Evolutionary conservation across 805 yeast genomes (phyloP), one percentile per base, ranked within the genome.

Genomic region (Ogataea degrootiae): DNA sequence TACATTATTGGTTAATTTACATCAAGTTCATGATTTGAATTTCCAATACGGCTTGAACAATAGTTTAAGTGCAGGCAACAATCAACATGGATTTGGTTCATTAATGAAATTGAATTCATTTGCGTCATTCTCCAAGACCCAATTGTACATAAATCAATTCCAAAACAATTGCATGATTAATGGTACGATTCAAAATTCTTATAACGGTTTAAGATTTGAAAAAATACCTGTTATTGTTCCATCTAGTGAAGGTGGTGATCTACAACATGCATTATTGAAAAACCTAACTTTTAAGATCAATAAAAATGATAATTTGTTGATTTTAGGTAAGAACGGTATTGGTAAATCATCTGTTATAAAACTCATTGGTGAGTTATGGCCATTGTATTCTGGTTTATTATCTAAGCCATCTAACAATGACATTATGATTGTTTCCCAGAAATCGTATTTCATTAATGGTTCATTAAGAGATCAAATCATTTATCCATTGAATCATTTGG

Each of bases 261-360:
- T 58, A 12, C 77, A 75, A 40, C 73, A 73, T n/a, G 74, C 76
- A 47, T 70, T 91, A 55, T 71, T 90, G 26, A 73, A 77, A 45
- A 78, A 79, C 42, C 66, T 91, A 49, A 73, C 80, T 39, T 80
- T 91, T 65, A 82, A 76, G 54, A 73, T 85, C 36, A 72, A 69
- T 48, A 75, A 74, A 38, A 82, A 83, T 37, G 83, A 87, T 51
- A 88, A 86, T 60, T 69, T 90, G 44, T 75, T 91, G 51, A 83
- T 91, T 35, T 73, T 89, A 51, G 97, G 97, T 11, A 77, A 92
- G 43, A 91, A 91, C 59, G 96, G 97, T 15, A 77, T 85, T 57
- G 98, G 98, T 49, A 91, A 91, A 63, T 85, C 96, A 8, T 82
- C 96, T 0, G 84, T 91, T 55, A 82, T 90, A 44, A 73, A 97